A percentile compares a stretch with the other conserved stretches of the same genome.
Evolutionary conservation across 495 filamentous ascomycete genomes (phyloP).

Genomic region (Xylaria palmicola): DNA sequence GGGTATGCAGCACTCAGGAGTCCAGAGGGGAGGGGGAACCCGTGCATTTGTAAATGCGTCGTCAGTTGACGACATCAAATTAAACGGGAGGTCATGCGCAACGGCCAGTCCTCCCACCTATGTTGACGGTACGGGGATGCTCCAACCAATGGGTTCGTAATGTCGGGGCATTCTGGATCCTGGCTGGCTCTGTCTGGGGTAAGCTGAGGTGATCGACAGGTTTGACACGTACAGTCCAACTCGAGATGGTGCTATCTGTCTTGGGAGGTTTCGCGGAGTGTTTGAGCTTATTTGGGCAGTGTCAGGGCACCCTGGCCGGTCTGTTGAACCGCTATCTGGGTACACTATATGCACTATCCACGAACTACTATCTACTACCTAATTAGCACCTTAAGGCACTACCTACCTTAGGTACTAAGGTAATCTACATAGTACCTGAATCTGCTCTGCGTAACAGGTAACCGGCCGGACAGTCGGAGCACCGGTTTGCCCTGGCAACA

Average conservation of each 20-base stretch:
- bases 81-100: slow-evolving; percentile 15
- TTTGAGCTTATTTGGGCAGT: not conserved
- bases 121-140: not conserved
- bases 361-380: not conserved
- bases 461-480: not conserved
- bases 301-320: not conserved
- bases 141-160: not conserved
- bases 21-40: not conserved
- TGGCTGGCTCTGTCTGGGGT: not conserved
- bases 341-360: not conserved
- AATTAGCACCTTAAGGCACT: too few species aligned
- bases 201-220: not conserved
- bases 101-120: slow-evolving; percentile 1
- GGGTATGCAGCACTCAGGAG: too few species aligned
- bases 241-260: slow-evolving; percentile 2
- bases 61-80: slow-evolving; percentile 16
- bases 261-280: slow-evolving; percentile 9
- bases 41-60: not conserved
- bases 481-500: slow-evolving; percentile 2
- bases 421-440: not conserved
- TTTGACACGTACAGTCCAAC: not conserved
- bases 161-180: too few species aligned
- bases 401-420: not conserved
- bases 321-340: too few species aligned
- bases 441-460: too few species aligned